A percentile compares a stretch with the other conserved stretches of the same genome.
Conservation (phyloP, 2,329 filamentous ascomycete genomes). For the Davidsoniella eucalypti region DNA sequence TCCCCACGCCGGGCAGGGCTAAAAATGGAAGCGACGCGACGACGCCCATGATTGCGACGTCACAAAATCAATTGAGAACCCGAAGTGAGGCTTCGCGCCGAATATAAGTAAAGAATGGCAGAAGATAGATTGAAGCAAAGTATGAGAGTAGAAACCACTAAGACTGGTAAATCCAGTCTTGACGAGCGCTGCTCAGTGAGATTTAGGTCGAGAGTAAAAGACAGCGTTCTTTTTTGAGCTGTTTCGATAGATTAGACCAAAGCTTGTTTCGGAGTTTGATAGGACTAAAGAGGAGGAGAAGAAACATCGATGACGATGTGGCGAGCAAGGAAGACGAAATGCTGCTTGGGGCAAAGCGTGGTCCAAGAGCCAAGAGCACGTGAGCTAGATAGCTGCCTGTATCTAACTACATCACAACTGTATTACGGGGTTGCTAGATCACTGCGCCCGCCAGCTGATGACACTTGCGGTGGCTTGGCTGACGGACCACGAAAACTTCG, state of each 20-base stretch:
- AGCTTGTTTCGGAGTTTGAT: no score
- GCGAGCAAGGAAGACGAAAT: neutral
- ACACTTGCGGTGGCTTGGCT: no score
- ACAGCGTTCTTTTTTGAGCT: no score
- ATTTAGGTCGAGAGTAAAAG: neutral
- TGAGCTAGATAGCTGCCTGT: no score
- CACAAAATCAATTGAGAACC: slow-evolving; percentile 1
- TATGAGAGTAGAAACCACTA: neutral
- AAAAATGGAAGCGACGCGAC: slow-evolving; percentile 78
- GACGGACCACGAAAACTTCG: no score
- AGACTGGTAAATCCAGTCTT: neutral
- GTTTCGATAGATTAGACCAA: no score
- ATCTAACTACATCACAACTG: no score
- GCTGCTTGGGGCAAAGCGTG: no score
- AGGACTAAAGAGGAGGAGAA: neutral
- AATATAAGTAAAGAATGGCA: neutral
- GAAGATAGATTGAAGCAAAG: neutral
- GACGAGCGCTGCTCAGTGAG: neutral
- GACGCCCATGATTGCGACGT: slow-evolving; percentile 56
- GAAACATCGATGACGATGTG: slow-evolving; percentile 3
- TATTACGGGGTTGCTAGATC: no score
- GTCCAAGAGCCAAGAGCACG: no score
- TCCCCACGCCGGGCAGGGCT: slow-evolving; percentile 70
- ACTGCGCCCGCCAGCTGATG: no score
- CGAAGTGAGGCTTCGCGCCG: neutral